These are phyloP conservation scores for Millerozyma miso DNA, from an alignment of 805 yeast genomes.

Conservation along the genomic window DNA sequence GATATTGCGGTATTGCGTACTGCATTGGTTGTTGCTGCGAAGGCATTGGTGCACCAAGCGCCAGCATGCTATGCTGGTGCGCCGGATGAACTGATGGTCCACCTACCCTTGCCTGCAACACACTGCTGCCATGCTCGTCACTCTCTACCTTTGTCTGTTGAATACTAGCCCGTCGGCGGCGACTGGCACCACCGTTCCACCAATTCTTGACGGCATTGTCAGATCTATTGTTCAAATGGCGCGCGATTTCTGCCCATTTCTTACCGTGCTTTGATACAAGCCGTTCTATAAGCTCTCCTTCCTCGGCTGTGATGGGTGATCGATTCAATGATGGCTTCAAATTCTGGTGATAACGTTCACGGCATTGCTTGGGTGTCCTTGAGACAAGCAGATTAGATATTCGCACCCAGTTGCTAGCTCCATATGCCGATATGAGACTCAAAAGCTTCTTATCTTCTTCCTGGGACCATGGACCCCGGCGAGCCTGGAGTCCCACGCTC, in stretches of 20 bases:
- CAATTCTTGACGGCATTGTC: conserved; percentile 91
- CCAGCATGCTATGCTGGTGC: neutral
- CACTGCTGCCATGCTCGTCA: neutral
- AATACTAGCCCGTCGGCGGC: conserved; percentile 54
- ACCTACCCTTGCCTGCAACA: neutral
- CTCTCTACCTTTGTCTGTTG: neutral
- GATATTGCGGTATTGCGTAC: conserved; percentile 1
- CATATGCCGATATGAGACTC: conserved; percentile 63
- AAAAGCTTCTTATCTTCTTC: conserved; percentile 73
- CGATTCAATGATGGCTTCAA: conserved; percentile 80
- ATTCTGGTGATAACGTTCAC: conserved; percentile 90
- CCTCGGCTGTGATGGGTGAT: conserved; percentile 79
- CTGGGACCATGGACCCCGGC: conserved; percentile 89
- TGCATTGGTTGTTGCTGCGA: neutral
- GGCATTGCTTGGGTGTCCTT: conserved; percentile 85
- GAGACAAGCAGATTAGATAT: conserved; percentile 70
- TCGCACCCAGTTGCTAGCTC: conserved; percentile 87
- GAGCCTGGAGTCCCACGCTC: neutral
- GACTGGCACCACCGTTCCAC: conserved; percentile 95
- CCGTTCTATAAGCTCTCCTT: conserved; percentile 75
- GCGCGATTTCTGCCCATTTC: conserved; percentile 90
- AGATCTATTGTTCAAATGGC: conserved; percentile 81
- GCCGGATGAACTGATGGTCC: neutral
- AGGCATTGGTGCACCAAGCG: neutral
- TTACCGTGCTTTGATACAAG: conserved; percentile 78